Conservation (phyloP, 2,329 filamentous ascomycete genomes). For the Talaromyces sp. region DNA sequence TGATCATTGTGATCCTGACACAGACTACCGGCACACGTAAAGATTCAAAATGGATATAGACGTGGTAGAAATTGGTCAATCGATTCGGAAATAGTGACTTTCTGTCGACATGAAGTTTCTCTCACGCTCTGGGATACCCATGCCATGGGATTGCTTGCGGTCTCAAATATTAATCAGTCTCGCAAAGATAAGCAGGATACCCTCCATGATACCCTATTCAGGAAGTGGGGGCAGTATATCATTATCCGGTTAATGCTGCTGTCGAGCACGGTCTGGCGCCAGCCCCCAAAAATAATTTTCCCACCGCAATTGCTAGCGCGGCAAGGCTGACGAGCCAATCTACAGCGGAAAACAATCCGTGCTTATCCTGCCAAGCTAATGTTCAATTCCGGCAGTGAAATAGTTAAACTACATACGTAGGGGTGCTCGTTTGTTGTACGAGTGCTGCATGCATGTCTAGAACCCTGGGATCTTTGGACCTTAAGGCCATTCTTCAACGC, state of each 20-base stretch:
- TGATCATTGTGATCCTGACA: not conserved
- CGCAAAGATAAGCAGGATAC: not conserved
- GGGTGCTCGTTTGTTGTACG: not conserved
- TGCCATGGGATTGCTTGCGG: not conserved
- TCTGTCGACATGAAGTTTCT: not conserved
- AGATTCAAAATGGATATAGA: not conserved
- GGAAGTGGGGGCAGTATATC: not conserved
- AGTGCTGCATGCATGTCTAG: no score
- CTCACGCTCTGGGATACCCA: not conserved
- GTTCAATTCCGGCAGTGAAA: not conserved
- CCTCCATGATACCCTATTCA: not conserved
- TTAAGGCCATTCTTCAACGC: not conserved
- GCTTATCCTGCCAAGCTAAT: not conserved
- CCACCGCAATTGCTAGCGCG: not conserved
- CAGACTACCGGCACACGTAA: not conserved
- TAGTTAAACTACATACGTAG: not conserved
- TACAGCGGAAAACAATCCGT: not conserved
- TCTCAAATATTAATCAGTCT: not conserved
- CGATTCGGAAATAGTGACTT: not conserved
- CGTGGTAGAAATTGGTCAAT: not conserved
- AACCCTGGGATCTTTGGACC: not conserved
- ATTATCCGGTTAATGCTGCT: not conserved
- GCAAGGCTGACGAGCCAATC: not conserved
- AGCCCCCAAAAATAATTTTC: not conserved
- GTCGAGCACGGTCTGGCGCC: not conserved